Conservation (phyloP, 352 stramenopile species). For the Pythium plurisporium region DNA sequence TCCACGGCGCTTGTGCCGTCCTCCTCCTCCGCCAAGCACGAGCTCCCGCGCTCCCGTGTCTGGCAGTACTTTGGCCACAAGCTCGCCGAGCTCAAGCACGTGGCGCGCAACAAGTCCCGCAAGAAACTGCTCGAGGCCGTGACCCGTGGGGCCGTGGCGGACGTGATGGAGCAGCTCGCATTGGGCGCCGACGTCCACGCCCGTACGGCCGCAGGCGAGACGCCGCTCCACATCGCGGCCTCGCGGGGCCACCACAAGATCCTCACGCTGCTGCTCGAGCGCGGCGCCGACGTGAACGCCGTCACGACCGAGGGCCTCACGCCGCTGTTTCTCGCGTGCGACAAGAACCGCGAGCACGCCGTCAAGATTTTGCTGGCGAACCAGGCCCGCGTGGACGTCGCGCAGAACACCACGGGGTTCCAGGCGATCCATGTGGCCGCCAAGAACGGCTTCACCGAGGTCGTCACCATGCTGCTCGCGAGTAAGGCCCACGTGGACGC, state of each 20-base stretch:
- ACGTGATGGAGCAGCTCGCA: slow-evolving; percentile 61
- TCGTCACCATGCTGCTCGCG: slow-evolving; percentile 43
- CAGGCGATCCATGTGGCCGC: slow-evolving; percentile 59
- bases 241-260: slow-evolving; percentile 53
- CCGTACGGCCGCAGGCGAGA: slow-evolving; percentile 48
- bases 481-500: slow-evolving; percentile 48
- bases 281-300: slow-evolving; percentile 54
- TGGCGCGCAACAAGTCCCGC: slow-evolving; percentile 35
- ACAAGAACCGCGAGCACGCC: slow-evolving; percentile 50
- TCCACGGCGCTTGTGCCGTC: slow-evolving; percentile 49
- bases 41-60: slow-evolving; percentile 38
- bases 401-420: slow-evolving; percentile 37
- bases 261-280: slow-evolving; percentile 61
- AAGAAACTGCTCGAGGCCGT: slow-evolving; percentile 67
- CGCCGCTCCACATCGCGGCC: slow-evolving; percentile 55
- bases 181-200: slow-evolving; percentile 49
- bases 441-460: slow-evolving; percentile 43
- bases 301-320: slow-evolving; percentile 47
- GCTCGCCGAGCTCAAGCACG: slow-evolving; percentile 60
- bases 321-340: slow-evolving; percentile 54
- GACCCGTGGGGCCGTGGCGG: slow-evolving; percentile 38
- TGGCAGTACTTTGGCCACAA: slow-evolving; percentile 77
- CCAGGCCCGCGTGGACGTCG: slow-evolving; percentile 40
- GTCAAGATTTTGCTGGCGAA: slow-evolving; percentile 60
- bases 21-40: slow-evolving; percentile 15